A percentile compares a stretch with the other conserved stretches of the same genome.
These are phyloP conservation scores for Gossypium lobatum DNA, from an alignment of 441 rosid genomes.

Conservation along the genomic window DNA sequence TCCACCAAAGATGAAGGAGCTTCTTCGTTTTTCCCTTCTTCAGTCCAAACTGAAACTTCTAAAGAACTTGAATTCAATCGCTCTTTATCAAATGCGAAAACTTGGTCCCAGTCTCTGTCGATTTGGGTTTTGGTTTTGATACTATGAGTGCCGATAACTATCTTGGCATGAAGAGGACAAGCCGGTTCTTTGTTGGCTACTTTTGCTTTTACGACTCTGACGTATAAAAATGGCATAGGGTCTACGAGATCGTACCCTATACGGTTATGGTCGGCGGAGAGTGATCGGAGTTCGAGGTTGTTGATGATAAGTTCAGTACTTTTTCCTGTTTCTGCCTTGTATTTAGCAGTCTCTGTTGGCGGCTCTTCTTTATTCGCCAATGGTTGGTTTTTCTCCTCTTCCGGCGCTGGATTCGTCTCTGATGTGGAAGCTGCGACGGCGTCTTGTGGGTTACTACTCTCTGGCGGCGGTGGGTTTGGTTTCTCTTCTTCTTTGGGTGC, in stretches of 20 bases:
- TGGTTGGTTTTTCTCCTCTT: slow-evolving; percentile 38
- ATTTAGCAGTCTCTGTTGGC: slow-evolving; percentile 18
- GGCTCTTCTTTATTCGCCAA: slow-evolving; percentile 40
- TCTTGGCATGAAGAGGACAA: slow-evolving; percentile 49
- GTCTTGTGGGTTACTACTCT: slow-evolving; percentile 23
- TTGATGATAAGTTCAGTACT: slow-evolving; percentile 32
- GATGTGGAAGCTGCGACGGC: slow-evolving; percentile 16
- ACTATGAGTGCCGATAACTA: slow-evolving; percentile 69
- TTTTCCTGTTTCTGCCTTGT: slow-evolving; percentile 27
- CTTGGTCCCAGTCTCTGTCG: slow-evolving; percentile 71
- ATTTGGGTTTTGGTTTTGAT: slow-evolving; percentile 58
- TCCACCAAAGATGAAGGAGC: slow-evolving; percentile 5
- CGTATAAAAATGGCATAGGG: slow-evolving; percentile 70
- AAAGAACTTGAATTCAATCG: slow-evolving; percentile 57
- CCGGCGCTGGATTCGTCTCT: slow-evolving; percentile 19
- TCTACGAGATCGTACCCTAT: slow-evolving; percentile 69
- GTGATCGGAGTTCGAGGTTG: slow-evolving; percentile 52
- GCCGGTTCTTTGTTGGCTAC: slow-evolving; percentile 31
- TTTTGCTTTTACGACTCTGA: slow-evolving; percentile 65
- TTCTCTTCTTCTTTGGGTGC: slow-evolving; percentile 14
- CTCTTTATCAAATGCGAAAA: slow-evolving; percentile 60
- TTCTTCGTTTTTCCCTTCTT: slow-evolving; percentile 49
- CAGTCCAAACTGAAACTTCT: slow-evolving; percentile 67
- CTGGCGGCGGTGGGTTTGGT: background rate
- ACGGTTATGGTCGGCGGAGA: slow-evolving; percentile 42